Conservation (phyloP, 139 green algal species). For the Limnomonas spitsbergensis region DNA sequence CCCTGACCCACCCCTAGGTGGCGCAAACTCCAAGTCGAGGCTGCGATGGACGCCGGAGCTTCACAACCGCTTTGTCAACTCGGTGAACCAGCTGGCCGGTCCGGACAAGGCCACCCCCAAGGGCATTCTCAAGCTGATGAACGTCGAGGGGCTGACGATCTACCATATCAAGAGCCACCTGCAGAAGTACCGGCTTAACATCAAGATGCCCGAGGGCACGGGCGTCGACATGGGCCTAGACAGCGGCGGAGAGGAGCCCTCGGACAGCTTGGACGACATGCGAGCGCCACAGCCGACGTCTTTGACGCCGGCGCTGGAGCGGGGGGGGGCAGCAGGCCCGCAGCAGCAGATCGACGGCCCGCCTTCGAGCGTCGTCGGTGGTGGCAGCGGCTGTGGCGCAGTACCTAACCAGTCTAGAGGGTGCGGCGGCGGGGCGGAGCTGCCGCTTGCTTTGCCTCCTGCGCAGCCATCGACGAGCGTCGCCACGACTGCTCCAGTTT, state of each 20-base stretch:
- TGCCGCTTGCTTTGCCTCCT: not conserved
- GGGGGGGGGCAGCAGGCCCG: too few species aligned
- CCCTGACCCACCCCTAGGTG: too few species aligned
- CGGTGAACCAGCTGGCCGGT: constrained; percentile 53
- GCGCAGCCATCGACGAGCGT: not conserved
- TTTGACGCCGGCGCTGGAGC: not conserved
- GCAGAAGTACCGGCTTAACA: constrained; percentile 89
- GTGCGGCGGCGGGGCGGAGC: not conserved
- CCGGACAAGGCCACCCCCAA: constrained; percentile 64
- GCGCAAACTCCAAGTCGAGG: constrained; percentile 34
- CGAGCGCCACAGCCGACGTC: not conserved
- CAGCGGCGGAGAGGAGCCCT: not conserved
- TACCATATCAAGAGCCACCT: constrained; percentile 90
- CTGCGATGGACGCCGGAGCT: constrained; percentile 68
- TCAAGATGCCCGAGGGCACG: constrained; percentile 49
- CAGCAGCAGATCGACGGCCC: not conserved
- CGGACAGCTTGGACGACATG: not conserved
- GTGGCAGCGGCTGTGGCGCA: too few species aligned
- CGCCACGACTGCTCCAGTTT: not conserved
- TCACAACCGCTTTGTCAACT: constrained; percentile 44
- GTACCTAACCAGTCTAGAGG: not conserved
- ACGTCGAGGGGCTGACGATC: constrained; percentile 75
- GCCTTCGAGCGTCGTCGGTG: too few species aligned
- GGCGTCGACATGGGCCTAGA: not conserved
- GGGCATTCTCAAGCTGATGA: constrained; percentile 66